Evolutionary conservation across 441 rosid species (phyloP), one percentile per base, ranked within the genome.

Genomic region (Brassica balearica): DNA sequence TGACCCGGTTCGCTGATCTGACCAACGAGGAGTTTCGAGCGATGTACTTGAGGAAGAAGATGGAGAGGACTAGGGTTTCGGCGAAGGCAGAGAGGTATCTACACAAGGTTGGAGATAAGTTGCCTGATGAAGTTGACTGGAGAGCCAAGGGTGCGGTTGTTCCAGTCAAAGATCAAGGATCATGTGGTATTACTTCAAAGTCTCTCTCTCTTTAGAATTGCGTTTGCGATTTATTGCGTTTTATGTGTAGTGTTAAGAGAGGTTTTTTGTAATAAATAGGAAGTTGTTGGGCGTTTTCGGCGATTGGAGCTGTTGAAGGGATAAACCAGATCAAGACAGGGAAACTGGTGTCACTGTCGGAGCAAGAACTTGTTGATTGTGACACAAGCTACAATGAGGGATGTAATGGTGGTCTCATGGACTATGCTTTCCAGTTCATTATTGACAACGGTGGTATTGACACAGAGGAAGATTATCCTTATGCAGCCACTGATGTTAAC

Each of bases 211-310:
- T 23, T 14, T 12, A 0, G 38, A 11, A 7, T 65, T 19, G 66
- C 68, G 73, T 1, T 68, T 68, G 69, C 69, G 58, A 5, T 34
- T 34, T 73, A 10, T 43, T 43, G 55, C 7, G 53, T 46, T 46
- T 46, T 46, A 1, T 11, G 14, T 11, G 11, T 43, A 0, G 51
- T 3, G 14, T 43, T 46, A 11, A 3, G 53, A 46, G 53, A 46
- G 5, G 4, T 46, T 41, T 46, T 46, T 46, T 8, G 55, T 4
- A 5, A 48, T 48, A 12, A 48, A 80, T 5, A 87, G 92, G 91
- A 77, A 86, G 91, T 62, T 85, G 92, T 77, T 89, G 92, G 91
- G 89, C 91, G 11, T 89, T 89, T 80, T 87, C 92, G 0, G 82
- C 91, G 4, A 63, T 89, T 74, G 92, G 74, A 63, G 89, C 89